phyloP scores from a whole-genome alignment of 108 stramenopile species.

The Nitzschia sp. region DNA sequence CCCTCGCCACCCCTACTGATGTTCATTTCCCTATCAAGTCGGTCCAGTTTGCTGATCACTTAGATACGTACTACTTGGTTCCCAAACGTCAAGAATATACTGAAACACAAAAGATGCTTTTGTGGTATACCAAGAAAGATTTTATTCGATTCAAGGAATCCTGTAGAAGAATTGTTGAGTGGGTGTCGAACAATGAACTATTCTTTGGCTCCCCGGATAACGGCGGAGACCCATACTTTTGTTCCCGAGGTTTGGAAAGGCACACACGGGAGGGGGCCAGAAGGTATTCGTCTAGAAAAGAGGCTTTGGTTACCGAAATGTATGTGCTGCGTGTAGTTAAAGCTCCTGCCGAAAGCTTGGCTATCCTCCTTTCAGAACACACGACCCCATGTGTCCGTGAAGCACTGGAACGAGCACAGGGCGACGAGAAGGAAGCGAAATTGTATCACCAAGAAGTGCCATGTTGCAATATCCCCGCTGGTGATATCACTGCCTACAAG shows the following conservation, averaged over 20 bases:
- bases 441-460: background rate
- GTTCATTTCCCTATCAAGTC: background rate
- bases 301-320: slow-evolving; percentile 2
- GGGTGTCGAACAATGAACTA: background rate
- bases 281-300: background rate
- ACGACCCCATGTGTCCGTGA: slow-evolving; percentile 3
- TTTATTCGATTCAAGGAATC: slow-evolving; percentile 6
- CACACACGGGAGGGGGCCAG: background rate
- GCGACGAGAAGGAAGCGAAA: background rate
- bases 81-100: background rate
- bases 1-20: background rate
- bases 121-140: slow-evolving; percentile 16
- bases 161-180: slow-evolving; percentile 14
- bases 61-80: background rate
- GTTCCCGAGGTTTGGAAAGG: slow-evolving; percentile 13
- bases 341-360: background rate
- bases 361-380: background rate
- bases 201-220: background rate
- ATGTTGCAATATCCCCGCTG: background rate
- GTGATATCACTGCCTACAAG: background rate
- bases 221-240: slow-evolving; percentile 1
- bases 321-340: background rate
- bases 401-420: background rate
- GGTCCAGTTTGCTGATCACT: background rate
- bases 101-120: background rate